phyloP scores from a whole-genome alignment of 148 eudicot genomes.

The Camellia lanceoleosa region DNA sequence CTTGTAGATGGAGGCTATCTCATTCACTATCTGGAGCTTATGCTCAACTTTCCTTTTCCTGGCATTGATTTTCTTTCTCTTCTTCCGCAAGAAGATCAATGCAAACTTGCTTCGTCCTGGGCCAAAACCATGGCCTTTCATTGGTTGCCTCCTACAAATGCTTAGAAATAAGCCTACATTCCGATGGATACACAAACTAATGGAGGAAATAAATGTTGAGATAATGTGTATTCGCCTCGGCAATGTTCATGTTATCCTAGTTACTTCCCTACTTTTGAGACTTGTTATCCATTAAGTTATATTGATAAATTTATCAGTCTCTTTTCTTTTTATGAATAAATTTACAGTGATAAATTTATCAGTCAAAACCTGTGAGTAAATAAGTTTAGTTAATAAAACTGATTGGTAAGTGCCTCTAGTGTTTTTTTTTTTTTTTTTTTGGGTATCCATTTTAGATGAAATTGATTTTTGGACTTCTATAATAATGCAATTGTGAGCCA shows the following conservation, averaged over 20 bases:
- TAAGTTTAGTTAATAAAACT: too few species aligned
- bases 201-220: slow-evolving; percentile 28
- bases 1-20: not conserved
- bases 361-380: too few species aligned
- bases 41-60: not conserved
- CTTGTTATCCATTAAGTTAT: too few species aligned
- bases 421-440: too few species aligned
- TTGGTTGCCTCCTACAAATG: slow-evolving; percentile 7
- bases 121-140: slow-evolving; percentile 22
- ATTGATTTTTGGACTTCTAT: too few species aligned
- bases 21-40: not conserved
- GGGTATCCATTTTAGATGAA: too few species aligned
- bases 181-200: slow-evolving; percentile 30
- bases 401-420: too few species aligned
- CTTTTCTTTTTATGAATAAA: too few species aligned
- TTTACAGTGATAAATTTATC: too few species aligned
- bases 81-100: not conserved
- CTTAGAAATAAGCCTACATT: slow-evolving; percentile 17
- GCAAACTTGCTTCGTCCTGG: slow-evolving; percentile 22
- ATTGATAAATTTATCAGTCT: too few species aligned
- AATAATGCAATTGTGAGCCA: too few species aligned
- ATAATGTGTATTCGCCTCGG: slow-evolving; percentile 33
- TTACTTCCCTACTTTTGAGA: slow-evolving; percentile 7
- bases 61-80: not conserved
- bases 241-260: slow-evolving; percentile 22